Evolutionary conservation across 306 rosid genomes (phyloP), one percentile per base, ranked within the genome.

Genomic region (Dryas octopetala): DNA sequence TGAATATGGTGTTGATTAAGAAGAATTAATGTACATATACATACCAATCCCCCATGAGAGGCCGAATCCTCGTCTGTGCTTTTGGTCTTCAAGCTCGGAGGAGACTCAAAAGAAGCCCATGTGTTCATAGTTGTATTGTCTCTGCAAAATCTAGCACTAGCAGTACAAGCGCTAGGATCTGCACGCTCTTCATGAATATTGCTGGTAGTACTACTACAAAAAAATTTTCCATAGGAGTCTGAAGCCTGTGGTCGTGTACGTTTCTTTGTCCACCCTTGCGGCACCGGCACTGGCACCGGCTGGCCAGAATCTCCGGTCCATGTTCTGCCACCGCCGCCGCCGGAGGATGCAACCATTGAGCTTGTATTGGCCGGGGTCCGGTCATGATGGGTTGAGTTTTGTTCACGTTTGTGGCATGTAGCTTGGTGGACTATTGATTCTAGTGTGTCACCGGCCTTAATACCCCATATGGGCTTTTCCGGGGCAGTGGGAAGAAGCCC

Each of bases 401-500:
- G 63, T 15, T 65, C 78, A 74, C 68, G 81, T 58, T 50, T 46
- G 38, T 83, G 83, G 64, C 59, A 46, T 40, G 87, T 81, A 50
- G 89, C 97, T 68, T 87, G 97, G 51, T 80, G 79, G 58, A 91
- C 94, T 6, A 91, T 45, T 5, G 92, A 89, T 75, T 91, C 94
- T 13, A 91, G 71, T 8, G 94, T 91, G 9, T 83, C 89, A 48
- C 74, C 70, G 79, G 91, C 81, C 69, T 62, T 81, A n/a, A 43
- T 65, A 11, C 52, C 70, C 89, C 86, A 80, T 13, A 75, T 82
- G 80, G 90, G 85, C 86, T 87, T 91, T 70, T 68, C 13, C 4
- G 75, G 76, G 63, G 80, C 19, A 0, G 45, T 70, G 47, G 81
- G 70, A 19, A 28, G 78, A 17, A 81, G 79, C 75, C 93, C 89